Base-by-base conservation (phyloP, 1,284 basidiomycete genomes). In the Tilletia caries region DNA sequence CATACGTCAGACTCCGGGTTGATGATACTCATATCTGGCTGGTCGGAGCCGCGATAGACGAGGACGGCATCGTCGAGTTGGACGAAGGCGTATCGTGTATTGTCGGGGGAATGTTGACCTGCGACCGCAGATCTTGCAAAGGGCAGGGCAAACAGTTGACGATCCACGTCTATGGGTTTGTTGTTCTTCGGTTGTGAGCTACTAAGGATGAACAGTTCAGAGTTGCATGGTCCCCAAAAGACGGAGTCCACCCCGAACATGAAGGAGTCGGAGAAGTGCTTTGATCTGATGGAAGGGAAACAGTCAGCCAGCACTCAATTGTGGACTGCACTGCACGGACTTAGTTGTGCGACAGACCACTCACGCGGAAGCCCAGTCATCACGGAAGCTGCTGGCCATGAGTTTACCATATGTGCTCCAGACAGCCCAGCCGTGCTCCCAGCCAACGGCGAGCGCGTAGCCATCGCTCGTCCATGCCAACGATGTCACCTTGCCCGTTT, bases 1-100 rank as follows among this genome's bases (percentile, higher is more conserved):
- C 95, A 97, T 8, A 97, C 93, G 78, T 98, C 95, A 2, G 92
- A 93, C 80, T 97, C 95, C n/a, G 95, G 95, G 80, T 97, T 97
- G 82, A 98, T 97, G 64, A 98, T 90, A 79, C 93, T 95, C 89
- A 96, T 91, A 80, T 98, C 95, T 8, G 93, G 94, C 84, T 97
- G 94, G 83, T 98, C 95, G 25, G 93, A 92, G 2, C 96, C 95
- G 70, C 96, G 89, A 82, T 98, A 98, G n/a, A 98, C 90, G 2
- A 97, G 87, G 1, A 93, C 91, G 48, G 92, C 89, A 80, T 98
- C 94, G 79, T 98, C 94, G 88, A 95, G 89, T 84, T 97, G 93
- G 44, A 97, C 86, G 83, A 98, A 96, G 0, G 93, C 95, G 80
- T 96, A 95, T 73, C 92, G 88, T 2, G 93, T 92, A 79, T 95